Conservation (phyloP, 257 asterid genomes). For the Echium plantagineum region DNA sequence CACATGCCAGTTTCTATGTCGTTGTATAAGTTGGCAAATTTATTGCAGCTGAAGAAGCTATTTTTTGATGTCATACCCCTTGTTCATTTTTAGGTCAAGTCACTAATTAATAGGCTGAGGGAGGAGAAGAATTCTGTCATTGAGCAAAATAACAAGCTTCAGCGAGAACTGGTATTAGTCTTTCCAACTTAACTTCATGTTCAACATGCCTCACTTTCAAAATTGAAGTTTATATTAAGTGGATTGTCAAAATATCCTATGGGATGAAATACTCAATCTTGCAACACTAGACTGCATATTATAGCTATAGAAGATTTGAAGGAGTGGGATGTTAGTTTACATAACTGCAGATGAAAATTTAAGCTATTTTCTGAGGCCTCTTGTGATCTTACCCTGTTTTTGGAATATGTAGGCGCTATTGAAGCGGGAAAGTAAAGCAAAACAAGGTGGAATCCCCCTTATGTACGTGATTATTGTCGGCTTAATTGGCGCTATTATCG, state of each 20-base stretch:
- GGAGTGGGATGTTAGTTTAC: neutral
- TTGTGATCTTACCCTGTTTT: slow-evolving; percentile 2
- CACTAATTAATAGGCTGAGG: slow-evolving; percentile 59
- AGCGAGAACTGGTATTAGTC: slow-evolving; percentile 39
- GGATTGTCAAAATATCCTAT: too few relatives aligned
- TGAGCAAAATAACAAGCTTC: slow-evolving; percentile 65
- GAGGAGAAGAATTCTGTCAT: slow-evolving; percentile 61
- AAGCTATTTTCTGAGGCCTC: neutral
- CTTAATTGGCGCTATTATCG: slow-evolving; percentile 62
- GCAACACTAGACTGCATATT: too few relatives aligned
- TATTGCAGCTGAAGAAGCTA: neutral
- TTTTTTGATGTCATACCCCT: neutral
- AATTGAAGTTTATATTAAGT: too few relatives aligned
- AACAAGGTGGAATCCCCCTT: slow-evolving; percentile 50
- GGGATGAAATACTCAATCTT: too few relatives aligned
- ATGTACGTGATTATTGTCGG: slow-evolving; percentile 57
- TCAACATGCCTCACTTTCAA: neutral
- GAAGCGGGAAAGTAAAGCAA: slow-evolving; percentile 54
- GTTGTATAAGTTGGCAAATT: neutral
- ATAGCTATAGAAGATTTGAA: neutral
- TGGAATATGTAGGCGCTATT: slow-evolving; percentile 44
- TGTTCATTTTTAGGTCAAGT: slow-evolving; percentile 42
- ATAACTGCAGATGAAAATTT: neutral
- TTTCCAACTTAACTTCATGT: neutral
- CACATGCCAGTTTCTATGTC: too few relatives aligned